Percentiles rank a stretch among this genome's conserved stretches.
These are phyloP conservation scores for Filobasidium uniguttulatum DNA, from an alignment of 1,284 basidiomycete genomes.

Conservation along the genomic window DNA sequence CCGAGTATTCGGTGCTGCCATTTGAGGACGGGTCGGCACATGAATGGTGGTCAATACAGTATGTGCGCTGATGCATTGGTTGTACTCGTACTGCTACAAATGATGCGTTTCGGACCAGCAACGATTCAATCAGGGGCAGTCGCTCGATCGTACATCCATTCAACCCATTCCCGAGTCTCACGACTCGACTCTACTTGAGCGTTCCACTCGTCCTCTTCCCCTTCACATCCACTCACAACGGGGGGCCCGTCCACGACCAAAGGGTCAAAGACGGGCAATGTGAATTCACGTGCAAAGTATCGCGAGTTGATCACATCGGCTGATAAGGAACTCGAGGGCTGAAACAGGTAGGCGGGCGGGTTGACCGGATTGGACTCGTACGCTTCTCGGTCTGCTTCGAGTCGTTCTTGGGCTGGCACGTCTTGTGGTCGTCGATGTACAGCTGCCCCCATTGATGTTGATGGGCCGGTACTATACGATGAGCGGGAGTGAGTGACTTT, in stretches of 20 bases:
- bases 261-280: constrained; percentile 7
- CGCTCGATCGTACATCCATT: no score
- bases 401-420: background rate
- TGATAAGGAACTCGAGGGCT: constrained; percentile 4
- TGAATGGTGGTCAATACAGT: no score
- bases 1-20: constrained; percentile 31
- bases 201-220: no score
- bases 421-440: background rate
- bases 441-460: background rate
- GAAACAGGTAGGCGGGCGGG: constrained; percentile 1
- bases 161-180: no score
- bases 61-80: no score
- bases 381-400: background rate
- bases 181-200: no score
- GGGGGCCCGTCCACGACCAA: no score
- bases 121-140: no score
- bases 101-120: no score
- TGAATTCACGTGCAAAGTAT: constrained; percentile 7
- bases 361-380: constrained; percentile 5
- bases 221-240: no score
- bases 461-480: background rate
- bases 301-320: constrained; percentile 12
- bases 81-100: no score
- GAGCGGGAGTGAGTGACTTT: background rate
- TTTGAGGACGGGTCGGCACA: no score